Conservation (phyloP, 371 early-diverging fungal species). For the Apophysomyces ossiformis region DNA sequence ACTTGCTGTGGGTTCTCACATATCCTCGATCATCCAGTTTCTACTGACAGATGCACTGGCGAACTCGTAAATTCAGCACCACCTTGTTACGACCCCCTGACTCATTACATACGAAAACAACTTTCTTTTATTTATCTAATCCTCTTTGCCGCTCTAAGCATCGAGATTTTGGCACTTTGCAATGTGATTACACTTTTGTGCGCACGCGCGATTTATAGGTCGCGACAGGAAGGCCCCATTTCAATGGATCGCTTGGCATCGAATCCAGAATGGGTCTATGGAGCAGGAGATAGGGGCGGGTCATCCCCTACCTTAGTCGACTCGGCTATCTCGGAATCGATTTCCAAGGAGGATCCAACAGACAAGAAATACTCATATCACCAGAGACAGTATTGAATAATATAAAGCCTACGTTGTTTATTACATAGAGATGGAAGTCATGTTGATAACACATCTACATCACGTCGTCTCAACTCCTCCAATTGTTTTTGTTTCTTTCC, state of each 20-base stretch:
- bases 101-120: conserved; percentile 23
- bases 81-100: conserved; percentile 36
- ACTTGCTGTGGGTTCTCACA: conserved; percentile 44
- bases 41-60: conserved; percentile 31
- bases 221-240: conserved; percentile 5
- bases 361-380: conserved; percentile 8
- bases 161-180: conserved; percentile 39
- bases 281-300: conserved; percentile 10
- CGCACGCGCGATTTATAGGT: conserved; percentile 15
- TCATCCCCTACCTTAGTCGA: conserved; percentile 12
- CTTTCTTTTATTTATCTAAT: conserved; percentile 39
- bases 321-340: conserved; percentile 11
- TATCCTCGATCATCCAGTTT: conserved; percentile 32
- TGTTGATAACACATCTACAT: not conserved
- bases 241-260: conserved; percentile 6
- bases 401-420: not conserved
- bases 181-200: conserved; percentile 42
- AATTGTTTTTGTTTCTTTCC: not conserved
- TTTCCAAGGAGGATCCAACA: conserved; percentile 9
- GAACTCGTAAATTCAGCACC: conserved; percentile 29
- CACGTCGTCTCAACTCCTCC: not conserved
- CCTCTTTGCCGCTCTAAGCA: conserved; percentile 36
- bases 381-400: conserved; percentile 9
- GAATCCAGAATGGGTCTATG: conserved; percentile 14
- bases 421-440: not conserved